Evolutionary conservation across 805 yeast genomes (phyloP).

Genomic region (Candida tammaniensis): DNA sequence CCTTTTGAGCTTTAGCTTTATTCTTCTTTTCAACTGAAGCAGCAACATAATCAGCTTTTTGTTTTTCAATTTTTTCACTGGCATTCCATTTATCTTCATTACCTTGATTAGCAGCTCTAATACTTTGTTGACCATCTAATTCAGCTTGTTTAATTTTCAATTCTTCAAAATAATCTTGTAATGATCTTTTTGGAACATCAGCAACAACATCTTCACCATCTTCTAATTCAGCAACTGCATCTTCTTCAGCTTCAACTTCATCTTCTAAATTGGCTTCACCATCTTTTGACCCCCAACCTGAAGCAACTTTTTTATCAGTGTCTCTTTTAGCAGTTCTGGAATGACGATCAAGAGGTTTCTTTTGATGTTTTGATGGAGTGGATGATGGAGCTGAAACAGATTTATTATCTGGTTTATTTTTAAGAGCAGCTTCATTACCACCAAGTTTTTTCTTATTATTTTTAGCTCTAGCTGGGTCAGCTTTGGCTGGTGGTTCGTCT

Average conservation of each 20-base stretch:
- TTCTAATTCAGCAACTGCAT: constrained; percentile 40
- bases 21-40: constrained; percentile 64
- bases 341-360: constrained; percentile 76
- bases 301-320: constrained; percentile 76
- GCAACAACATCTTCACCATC: constrained; percentile 46
- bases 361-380: constrained; percentile 53
- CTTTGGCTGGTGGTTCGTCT: constrained; percentile 78
- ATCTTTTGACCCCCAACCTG: constrained; percentile 86
- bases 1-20: constrained; percentile 75
- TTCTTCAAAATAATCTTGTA: constrained; percentile 84
- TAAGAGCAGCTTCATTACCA: constrained; percentile 88
- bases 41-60: constrained; percentile 55
- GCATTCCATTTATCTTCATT: constrained; percentile 49
- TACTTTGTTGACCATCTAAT: constrained; percentile 32
- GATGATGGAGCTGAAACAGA: constrained; percentile 55
- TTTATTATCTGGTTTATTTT: constrained; percentile 71
- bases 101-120: constrained; percentile 58
- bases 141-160: constrained; percentile 44
- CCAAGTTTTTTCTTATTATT: constrained; percentile 67
- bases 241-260: constrained; percentile 49
- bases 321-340: constrained; percentile 82
- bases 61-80: constrained; percentile 62
- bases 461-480: constrained; percentile 77
- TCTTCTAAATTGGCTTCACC: constrained; percentile 62
- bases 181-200: constrained; percentile 56